Conservation (phyloP, 495 filamentous ascomycete genomes). For the Aspergillus wentii region DNA sequence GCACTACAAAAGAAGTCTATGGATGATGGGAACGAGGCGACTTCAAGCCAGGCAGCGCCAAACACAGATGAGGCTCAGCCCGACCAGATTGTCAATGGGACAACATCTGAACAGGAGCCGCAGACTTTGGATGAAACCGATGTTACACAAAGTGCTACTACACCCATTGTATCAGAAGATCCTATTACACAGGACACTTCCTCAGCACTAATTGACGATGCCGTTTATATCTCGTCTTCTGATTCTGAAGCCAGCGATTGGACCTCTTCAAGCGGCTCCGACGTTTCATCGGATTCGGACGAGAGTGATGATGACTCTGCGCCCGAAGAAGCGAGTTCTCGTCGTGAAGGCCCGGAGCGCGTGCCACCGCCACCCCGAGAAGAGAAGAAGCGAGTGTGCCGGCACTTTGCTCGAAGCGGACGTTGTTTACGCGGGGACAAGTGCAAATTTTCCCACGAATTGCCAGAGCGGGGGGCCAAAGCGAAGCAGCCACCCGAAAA, state of each 20-base stretch:
- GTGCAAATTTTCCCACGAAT: conserved; percentile 45
- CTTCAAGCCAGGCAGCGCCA: conserved; percentile 7
- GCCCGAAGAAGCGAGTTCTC: conserved; percentile 39
- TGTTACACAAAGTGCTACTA: not conserved
- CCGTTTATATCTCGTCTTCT: conserved; percentile 6
- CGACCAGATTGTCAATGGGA: too few relatives aligned
- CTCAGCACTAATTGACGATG: conserved; percentile 24
- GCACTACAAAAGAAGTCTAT: conserved; percentile 23
- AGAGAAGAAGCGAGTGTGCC: conserved; percentile 33
- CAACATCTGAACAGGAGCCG: too few relatives aligned
- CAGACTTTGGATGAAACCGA: not conserved
- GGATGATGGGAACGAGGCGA: conserved; percentile 2
- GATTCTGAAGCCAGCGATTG: conserved; percentile 26
- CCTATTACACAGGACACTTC: too few relatives aligned
- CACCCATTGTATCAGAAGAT: not conserved
- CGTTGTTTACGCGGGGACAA: conserved; percentile 39
- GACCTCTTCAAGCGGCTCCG: conserved; percentile 34
- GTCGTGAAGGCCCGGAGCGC: conserved; percentile 35
- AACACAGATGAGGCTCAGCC: conserved; percentile 1
- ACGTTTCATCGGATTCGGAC: conserved; percentile 26
- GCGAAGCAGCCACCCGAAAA: conserved; percentile 22
- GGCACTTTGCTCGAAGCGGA: conserved; percentile 41
- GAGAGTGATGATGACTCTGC: conserved; percentile 33
- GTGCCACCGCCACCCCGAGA: conserved; percentile 39
- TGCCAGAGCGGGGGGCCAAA: conserved; percentile 25